Percentiles rank a stretch among this genome's conserved stretches.
Conservation (phyloP, 768 basidiomycete genomes). For the Pleurotus giganteus region DNA sequence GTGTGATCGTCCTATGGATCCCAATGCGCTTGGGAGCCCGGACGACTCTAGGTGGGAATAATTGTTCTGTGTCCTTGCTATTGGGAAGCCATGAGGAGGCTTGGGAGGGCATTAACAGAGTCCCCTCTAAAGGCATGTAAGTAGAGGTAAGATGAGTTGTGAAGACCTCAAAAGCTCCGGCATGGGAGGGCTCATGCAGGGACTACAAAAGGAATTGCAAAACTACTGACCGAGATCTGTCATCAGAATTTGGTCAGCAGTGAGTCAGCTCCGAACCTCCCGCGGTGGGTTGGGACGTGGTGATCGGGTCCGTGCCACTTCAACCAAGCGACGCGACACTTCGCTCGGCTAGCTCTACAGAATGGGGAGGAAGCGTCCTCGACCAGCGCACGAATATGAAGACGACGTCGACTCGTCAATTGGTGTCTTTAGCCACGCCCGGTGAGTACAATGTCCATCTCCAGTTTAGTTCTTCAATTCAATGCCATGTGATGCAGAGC, state of each 20-base stretch:
- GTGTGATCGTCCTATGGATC: not conserved
- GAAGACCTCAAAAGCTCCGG: not conserved
- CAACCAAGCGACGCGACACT: no score
- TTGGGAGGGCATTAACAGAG: not conserved
- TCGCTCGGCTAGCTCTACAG: not conserved
- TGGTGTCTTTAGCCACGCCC: constrained; percentile 17
- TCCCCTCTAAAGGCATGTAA: not conserved
- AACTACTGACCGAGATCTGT: not conserved
- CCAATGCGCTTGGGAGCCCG: not conserved
- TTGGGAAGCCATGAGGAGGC: not conserved
- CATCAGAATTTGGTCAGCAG: not conserved
- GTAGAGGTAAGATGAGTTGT: not conserved
- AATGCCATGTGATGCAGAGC: constrained; percentile 13
- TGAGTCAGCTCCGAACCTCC: no score
- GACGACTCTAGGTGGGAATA: not conserved
- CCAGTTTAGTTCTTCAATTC: not conserved
- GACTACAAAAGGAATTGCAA: no score
- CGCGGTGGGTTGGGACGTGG: no score
- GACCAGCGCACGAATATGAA: not conserved
- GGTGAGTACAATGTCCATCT: constrained; percentile 10
- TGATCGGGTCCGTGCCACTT: no score
- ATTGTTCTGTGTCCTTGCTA: not conserved
- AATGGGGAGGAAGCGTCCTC: not conserved
- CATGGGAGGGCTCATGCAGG: not conserved
- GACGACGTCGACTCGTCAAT: constrained; percentile 12